These are phyloP conservation scores for Dactylella cylindrospora DNA, from an alignment of 2,329 filamentous ascomycete species.

Conservation along the genomic window DNA sequence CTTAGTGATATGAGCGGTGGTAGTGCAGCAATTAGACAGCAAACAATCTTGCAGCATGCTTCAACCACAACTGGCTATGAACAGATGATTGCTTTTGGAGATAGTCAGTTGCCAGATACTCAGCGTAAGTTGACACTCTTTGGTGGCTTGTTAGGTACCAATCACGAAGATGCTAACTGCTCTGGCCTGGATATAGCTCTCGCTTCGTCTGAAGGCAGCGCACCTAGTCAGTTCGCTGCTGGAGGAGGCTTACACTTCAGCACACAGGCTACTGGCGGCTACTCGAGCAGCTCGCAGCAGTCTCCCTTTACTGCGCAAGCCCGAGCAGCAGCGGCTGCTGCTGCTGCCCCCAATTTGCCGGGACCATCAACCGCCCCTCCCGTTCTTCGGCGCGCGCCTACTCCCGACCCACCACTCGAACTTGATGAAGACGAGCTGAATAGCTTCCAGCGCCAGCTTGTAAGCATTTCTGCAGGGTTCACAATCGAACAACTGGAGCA, in stretches of 20 bases:
- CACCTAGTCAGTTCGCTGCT: constrained; percentile 37
- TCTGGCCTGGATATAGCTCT: constrained; percentile 15
- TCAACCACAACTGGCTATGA: constrained; percentile 39
- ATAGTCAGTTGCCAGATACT: constrained; percentile 66
- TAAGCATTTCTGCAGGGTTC: constrained; percentile 70
- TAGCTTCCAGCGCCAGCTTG: constrained; percentile 65
- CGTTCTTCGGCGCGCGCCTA: constrained; percentile 49
- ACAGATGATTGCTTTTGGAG: constrained; percentile 51
- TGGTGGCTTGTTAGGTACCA: constrained; percentile 48
- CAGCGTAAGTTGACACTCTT: constrained; percentile 57
- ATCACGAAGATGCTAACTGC: constrained; percentile 45
- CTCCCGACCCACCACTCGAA: constrained; percentile 49
- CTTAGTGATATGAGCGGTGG: constrained; percentile 15
- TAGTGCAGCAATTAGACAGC: constrained; percentile 15
- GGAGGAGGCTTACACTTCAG: constrained; percentile 23
- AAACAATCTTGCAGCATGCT: constrained; percentile 26
- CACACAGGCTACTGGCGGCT: constrained; percentile 26
- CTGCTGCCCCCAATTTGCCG: constrained; percentile 50
- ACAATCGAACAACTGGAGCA: constrained; percentile 94
- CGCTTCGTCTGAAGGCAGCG: constrained; percentile 44
- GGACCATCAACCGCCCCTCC: constrained; percentile 49
- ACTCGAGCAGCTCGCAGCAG: constrained; percentile 46
- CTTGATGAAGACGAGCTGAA: constrained; percentile 59
- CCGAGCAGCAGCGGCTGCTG: constrained; percentile 51
- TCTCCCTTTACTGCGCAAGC: constrained; percentile 50